Percentiles rank a stretch among this genome's conserved stretches.
phyloP scores from a whole-genome alignment of 1,284 basidiomycete species.

The Malassezia japonica region DNA sequence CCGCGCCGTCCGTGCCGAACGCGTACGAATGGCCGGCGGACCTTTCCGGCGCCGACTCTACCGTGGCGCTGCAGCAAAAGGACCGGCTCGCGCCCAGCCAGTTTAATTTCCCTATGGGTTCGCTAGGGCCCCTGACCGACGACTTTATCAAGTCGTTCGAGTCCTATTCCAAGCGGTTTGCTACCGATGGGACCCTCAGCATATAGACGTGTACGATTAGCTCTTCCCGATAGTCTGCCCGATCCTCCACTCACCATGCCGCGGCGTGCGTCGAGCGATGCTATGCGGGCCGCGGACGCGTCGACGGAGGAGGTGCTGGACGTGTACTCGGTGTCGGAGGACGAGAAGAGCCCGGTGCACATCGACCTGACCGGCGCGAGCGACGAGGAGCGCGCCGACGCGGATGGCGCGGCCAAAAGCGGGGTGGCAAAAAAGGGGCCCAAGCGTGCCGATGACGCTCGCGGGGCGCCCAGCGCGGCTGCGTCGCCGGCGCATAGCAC shows the following conservation, averaged over 20 bases:
- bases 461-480: no score
- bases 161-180: neutral
- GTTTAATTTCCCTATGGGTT: constrained; percentile 1
- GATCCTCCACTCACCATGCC: neutral
- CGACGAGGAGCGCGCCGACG: constrained; percentile 12
- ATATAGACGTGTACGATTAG: no score
- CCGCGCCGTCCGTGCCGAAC: neutral
- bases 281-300: neutral
- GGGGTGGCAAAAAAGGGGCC: neutral
- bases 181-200: no score
- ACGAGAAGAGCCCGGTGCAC: neutral
- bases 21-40: neutral
- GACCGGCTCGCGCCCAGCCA: neutral
- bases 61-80: neutral
- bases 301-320: constrained; percentile 21
- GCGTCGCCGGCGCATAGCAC: no score
- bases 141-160: constrained; percentile 12
- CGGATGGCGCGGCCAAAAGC: no score
- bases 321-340: constrained; percentile 18
- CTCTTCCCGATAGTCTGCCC: no score
- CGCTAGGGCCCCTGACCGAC: constrained; percentile 6
- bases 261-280: neutral
- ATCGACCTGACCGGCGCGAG: constrained; percentile 5
- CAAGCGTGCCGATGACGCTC: no score
- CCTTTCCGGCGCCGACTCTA: neutral